These are phyloP conservation scores for Neotropicomus parvogracilis DNA, from an alignment of 1,284 basidiomycete species.

Conservation along the genomic window DNA sequence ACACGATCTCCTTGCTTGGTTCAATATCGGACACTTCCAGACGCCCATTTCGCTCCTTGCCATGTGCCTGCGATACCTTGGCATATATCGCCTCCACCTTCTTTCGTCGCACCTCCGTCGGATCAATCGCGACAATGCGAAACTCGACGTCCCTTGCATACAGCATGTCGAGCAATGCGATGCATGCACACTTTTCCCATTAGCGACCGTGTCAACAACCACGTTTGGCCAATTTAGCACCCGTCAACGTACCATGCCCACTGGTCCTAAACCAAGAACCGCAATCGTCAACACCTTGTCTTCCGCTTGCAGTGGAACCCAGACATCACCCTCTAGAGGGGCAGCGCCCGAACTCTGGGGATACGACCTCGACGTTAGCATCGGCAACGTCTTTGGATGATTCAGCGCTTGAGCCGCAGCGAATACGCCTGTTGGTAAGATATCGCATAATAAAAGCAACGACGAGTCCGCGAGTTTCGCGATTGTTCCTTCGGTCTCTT, in stretches of 20 bases:
- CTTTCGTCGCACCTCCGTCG: conserved; percentile 49
- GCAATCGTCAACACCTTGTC: conserved; percentile 57
- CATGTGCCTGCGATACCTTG: conserved; percentile 46
- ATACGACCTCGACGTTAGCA: conserved; percentile 55
- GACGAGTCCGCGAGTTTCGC: conserved; percentile 52
- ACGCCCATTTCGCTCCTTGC: conserved; percentile 33
- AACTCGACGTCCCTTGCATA: conserved; percentile 43
- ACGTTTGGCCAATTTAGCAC: not conserved
- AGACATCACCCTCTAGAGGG: conserved; percentile 21
- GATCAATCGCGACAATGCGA: conserved; percentile 63
- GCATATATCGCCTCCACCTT: conserved; percentile 56
- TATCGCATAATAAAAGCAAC: conserved; percentile 74
- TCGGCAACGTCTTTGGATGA: conserved; percentile 63
- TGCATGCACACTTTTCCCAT: conserved; percentile 47
- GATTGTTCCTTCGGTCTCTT: conserved; percentile 37
- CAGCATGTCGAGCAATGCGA: conserved; percentile 64
- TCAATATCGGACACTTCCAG: conserved; percentile 51
- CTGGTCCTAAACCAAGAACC: conserved; percentile 71
- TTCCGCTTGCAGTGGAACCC: conserved; percentile 35
- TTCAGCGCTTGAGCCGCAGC: conserved; percentile 69
- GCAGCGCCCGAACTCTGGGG: conserved; percentile 40
- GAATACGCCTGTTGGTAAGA: conserved; percentile 75
- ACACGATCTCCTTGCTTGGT: conserved; percentile 47
- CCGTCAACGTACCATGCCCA: conserved; percentile 54
- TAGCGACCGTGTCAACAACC: not conserved